Conservation (phyloP, 176 grass and related monocot species). For the Bolboschoenus planiculmis region DNA sequence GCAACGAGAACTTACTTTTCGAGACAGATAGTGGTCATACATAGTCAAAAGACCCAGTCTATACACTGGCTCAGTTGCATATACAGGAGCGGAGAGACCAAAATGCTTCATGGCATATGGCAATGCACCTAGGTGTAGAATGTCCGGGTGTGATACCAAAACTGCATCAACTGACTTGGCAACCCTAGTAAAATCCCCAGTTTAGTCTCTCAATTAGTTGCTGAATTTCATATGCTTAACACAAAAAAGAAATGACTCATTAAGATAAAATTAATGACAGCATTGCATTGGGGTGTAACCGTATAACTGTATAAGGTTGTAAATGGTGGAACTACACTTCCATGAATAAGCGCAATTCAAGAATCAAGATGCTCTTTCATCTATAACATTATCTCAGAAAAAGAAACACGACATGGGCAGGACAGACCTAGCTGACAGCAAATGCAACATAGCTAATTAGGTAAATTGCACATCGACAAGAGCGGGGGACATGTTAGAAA, state of each 20-base stretch:
- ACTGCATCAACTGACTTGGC: conserved; percentile 69
- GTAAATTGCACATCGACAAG: not conserved
- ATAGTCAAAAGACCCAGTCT: conserved; percentile 96
- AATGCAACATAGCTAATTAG: not conserved
- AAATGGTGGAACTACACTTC: not conserved
- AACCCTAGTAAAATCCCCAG: conserved; percentile 44
- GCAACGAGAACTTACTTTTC: conserved; percentile 54
- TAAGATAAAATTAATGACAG: not conserved
- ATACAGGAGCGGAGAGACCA: conserved; percentile 79
- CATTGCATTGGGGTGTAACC: not conserved
- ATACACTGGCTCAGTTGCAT: conserved; percentile 88
- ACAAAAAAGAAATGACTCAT: not conserved
- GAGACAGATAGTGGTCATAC: conserved; percentile 84
- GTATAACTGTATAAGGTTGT: not conserved
- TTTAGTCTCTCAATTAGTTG: not conserved
- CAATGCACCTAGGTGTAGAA: conserved; percentile 92
- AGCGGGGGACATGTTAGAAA: not conserved
- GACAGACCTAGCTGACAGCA: not conserved
- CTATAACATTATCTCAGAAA: not conserved
- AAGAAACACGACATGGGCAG: not conserved
- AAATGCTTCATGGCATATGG: conserved; percentile 89
- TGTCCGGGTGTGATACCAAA: conserved; percentile 81
- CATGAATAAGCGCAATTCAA: too few relatives aligned
- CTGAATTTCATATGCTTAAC: not conserved
- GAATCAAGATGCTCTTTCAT: not conserved